Evolutionary conservation across 768 basidiomycete genomes (phyloP).

Genomic region (Russula virescens): DNA sequence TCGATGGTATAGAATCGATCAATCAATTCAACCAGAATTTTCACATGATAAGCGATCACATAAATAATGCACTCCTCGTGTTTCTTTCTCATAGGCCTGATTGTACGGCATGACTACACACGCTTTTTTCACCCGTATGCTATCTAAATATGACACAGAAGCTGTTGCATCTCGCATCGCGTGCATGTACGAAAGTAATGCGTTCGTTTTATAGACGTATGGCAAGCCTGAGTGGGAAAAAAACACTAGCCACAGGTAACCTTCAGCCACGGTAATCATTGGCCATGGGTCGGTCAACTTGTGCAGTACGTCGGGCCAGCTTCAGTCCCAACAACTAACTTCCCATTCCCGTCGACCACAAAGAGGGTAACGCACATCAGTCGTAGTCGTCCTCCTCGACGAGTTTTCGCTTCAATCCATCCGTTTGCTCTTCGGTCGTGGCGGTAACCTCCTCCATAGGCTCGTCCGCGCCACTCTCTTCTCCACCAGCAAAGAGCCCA

Average conservation of each 20-base stretch:
- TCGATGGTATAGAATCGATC: neutral
- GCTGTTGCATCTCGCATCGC: neutral
- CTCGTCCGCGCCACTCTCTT: conserved; percentile 66
- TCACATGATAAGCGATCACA: neutral
- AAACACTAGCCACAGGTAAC: neutral
- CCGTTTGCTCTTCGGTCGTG: conserved; percentile 30
- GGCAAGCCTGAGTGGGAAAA: neutral
- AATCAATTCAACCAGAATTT: neutral
- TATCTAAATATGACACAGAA: neutral
- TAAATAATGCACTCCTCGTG: neutral
- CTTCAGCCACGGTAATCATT: neutral
- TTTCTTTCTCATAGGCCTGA: neutral
- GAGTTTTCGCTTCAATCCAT: conserved; percentile 71
- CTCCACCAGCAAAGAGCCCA: conserved; percentile 69
- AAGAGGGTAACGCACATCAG: conserved; percentile 30
- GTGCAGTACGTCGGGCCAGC: neutral
- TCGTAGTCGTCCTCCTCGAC: conserved; percentile 89
- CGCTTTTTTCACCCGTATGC: neutral
- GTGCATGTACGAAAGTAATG: neutral
- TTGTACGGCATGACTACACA: neutral
- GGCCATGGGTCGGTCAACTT: neutral
- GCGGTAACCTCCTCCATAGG: conserved; percentile 73
- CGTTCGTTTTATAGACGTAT: neutral
- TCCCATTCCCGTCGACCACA: neutral
- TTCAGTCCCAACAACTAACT: neutral